phyloP scores from a whole-genome alignment of 78 protist genomes.

The Dictyostelium intermedium region DNA sequence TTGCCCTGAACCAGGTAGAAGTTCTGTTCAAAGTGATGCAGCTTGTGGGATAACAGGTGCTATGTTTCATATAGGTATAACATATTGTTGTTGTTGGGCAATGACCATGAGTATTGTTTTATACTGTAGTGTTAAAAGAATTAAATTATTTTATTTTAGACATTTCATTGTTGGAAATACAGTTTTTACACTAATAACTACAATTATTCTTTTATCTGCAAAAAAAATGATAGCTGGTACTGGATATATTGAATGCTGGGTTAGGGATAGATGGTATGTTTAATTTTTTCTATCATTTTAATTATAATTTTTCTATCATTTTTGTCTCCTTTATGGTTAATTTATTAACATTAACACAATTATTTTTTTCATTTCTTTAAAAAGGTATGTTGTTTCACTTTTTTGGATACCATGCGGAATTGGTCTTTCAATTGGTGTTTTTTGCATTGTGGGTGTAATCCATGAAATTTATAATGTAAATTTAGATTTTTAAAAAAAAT shows the following conservation, averaged over 20 bases:
- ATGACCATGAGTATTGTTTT: conserved; percentile 30
- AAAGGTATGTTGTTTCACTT: background rate
- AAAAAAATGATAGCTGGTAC: background rate
- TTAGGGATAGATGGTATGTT: background rate
- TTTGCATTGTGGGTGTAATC: conserved; percentile 2
- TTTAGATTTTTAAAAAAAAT: background rate
- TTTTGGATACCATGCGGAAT: conserved; percentile 18
- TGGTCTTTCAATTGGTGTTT: background rate
- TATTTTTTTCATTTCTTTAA: background rate
- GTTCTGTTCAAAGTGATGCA: conserved; percentile 22
- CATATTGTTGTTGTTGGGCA: conserved; percentile 16
- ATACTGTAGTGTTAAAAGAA: background rate
- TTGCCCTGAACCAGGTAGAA: conserved; percentile 25
- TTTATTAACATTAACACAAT: no score
- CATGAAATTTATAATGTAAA: conserved; percentile 24
- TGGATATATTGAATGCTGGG: conserved; percentile 28
- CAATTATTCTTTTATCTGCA: background rate
- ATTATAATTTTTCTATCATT: no score
- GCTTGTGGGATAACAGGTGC: conserved; percentile 16
- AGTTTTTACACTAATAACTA: background rate
- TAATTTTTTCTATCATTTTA: background rate
- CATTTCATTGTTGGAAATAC: background rate
- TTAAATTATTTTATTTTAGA: background rate
- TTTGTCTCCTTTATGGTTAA: no score
- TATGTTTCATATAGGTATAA: conserved; percentile 22